Base-by-base conservation (phyloP, 352 stramenopile genomes). In the Pythium folliculosum region DNA sequence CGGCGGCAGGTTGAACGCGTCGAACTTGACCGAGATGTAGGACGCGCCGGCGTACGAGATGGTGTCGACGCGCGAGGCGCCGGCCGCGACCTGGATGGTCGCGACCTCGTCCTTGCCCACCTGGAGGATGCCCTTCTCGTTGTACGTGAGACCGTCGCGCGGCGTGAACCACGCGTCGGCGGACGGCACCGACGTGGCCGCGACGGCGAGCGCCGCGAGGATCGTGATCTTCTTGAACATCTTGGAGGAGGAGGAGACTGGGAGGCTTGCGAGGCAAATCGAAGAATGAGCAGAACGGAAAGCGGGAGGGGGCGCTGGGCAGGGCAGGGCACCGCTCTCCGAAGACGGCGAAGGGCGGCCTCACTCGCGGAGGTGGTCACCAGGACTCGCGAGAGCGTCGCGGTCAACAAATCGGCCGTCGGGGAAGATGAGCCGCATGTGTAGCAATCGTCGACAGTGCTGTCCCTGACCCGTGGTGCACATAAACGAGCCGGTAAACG, bases 11-110 rank as follows among this genome's bases (percentile, higher is more conserved):
- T 84, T 70, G 57, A 92, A 88, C 37, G 51, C 44, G 60, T 70
- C 51, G 45, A 92, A 89, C 63, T 88, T 76, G 21, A 91, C 72
- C 8, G 77, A 62, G 32, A 88, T 80, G 63, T 88, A 87, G 10
- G 61, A 79, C 25, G 81, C 76, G 32, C 73, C 71, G 43, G 78
- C 54, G 74, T 88, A 76, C 49, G 73, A 70, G 45, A 72, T 44
- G 3, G 35, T 54, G 43, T 72, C 60, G 4, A 35, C n/a, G 17
- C 60, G 60, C 8, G 52, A 49, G 19, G 27, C 49, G 25, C 63
- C 63, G 4, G 27, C 32, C 21, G 23, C 13, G 10, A 52, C 63
- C 16, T 53, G 43, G 63, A 70, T 64, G 44, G 45, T 60, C 43
- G 56, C 64, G 8, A 43, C n/a, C 21, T 70, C 35, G 47, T 65